A percentile compares a stretch with the other conserved stretches of the same genome.
Conservation (phyloP, 2,329 filamentous ascomycete species). For the Cordyceps fumosorosea region DNA sequence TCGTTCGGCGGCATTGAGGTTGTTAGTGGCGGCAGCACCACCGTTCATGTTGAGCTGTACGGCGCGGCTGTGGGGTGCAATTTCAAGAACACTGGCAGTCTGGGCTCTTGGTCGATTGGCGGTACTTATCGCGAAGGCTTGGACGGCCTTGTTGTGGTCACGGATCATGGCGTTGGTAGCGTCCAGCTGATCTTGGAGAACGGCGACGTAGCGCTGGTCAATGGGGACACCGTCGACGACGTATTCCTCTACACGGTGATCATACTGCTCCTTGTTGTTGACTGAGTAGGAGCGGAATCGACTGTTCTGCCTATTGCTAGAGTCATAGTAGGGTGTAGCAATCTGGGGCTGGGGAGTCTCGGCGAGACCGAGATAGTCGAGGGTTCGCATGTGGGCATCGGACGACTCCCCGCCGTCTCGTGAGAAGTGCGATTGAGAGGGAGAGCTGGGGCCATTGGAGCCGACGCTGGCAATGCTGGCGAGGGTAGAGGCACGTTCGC, state of each 20-base stretch:
- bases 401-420: constrained; percentile 78
- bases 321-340: constrained; percentile 64
- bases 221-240: constrained; percentile 44
- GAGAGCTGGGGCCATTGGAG: constrained; percentile 85
- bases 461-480: constrained; percentile 77
- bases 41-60: constrained; percentile 68
- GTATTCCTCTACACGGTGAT: constrained; percentile 78
- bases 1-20: constrained; percentile 69
- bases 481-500: constrained; percentile 80
- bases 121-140: constrained; percentile 77
- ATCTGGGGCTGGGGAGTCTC: constrained; percentile 85
- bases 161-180: constrained; percentile 67
- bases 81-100: constrained; percentile 83
- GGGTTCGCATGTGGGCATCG: constrained; percentile 79
- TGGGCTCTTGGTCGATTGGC: constrained; percentile 77
- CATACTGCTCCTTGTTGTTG: constrained; percentile 97
- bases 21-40: constrained; percentile 62
- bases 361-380: constrained; percentile 92
- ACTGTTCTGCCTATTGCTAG: constrained; percentile 68
- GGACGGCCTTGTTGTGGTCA: constrained; percentile 87
- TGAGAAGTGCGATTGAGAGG: constrained; percentile 78
- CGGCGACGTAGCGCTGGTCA: constrained; percentile 53
- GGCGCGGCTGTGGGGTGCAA: constrained; percentile 57
- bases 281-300: constrained; percentile 96
- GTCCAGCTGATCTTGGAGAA: constrained; percentile 55